These are phyloP conservation scores for Letharia lupina DNA, from an alignment of 495 filamentous ascomycete genomes.

Conservation along the genomic window DNA sequence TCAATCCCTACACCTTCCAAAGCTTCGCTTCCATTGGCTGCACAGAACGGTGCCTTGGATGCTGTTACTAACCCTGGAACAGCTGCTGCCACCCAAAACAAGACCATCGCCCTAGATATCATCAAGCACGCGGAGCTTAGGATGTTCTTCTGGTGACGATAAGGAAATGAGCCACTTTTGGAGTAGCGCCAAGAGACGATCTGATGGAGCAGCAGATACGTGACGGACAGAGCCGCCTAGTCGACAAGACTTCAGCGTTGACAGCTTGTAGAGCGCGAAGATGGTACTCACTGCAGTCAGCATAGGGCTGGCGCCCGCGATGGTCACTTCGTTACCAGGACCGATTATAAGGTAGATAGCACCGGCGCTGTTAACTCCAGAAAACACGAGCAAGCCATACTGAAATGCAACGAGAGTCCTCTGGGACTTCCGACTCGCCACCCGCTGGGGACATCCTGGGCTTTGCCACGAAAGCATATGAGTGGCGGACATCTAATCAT, in stretches of 20 bases:
- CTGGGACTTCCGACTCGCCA: not conserved
- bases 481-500: not conserved
- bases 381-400: not conserved
- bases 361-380: not conserved
- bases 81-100: constrained; percentile 12
- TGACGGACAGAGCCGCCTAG: constrained; percentile 9
- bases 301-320: constrained; percentile 4
- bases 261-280: not conserved
- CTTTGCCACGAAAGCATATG: not conserved
- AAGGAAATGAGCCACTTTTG: not conserved
- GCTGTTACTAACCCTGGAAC: constrained; percentile 10
- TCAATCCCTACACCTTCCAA: constrained; percentile 7
- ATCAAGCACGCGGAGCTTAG: constrained; percentile 5
- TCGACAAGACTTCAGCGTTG: constrained; percentile 1
- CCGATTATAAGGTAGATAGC: not conserved
- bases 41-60: constrained; percentile 15
- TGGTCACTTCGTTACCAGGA: constrained; percentile 4
- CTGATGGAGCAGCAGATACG: constrained; percentile 12
- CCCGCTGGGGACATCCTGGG: not conserved
- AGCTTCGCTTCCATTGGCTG: constrained; percentile 1
- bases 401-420: not conserved
- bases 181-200: constrained; percentile 6
- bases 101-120: constrained; percentile 7
- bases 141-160: constrained; percentile 1
- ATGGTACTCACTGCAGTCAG: constrained; percentile 11